Evolutionary conservation across 345 rosid species (phyloP).

Genomic region (Carallia brachiata): DNA sequence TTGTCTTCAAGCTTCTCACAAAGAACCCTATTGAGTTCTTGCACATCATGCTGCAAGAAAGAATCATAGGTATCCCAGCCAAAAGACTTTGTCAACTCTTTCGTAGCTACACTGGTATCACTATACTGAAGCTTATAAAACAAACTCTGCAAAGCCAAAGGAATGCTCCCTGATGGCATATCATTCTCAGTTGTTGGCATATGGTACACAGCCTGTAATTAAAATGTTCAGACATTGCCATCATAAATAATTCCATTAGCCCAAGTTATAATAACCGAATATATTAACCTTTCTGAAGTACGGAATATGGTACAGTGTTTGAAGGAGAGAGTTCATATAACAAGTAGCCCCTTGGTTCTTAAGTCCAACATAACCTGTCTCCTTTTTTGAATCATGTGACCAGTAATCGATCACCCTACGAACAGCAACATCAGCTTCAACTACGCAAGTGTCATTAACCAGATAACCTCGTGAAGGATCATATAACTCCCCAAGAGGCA

Average conservation of each 20-base stretch:
- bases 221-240: slow-evolving; percentile 4
- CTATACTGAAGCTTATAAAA: slow-evolving; percentile 54
- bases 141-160: slow-evolving; percentile 51
- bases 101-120: slow-evolving; percentile 57
- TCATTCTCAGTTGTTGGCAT: slow-evolving; percentile 99
- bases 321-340: slow-evolving; percentile 97
- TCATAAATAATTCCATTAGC: not conserved
- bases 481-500: slow-evolving; percentile 91
- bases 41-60: slow-evolving; percentile 99
- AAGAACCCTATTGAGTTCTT: slow-evolving; percentile 94
- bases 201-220: slow-evolving; percentile 90
- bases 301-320: slow-evolving; percentile 87
- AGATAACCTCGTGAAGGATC: slow-evolving; percentile 88
- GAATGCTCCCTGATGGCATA: slow-evolving; percentile 84
- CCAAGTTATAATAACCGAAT: not conserved
- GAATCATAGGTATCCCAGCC: slow-evolving; percentile 99
- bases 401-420: slow-evolving; percentile 79
- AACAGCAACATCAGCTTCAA: slow-evolving; percentile 94
- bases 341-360: slow-evolving; percentile 99
- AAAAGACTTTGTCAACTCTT: slow-evolving; percentile 56
- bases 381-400: slow-evolving; percentile 90
- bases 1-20: slow-evolving; percentile 96
- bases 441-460: slow-evolving; percentile 61
- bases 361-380: slow-evolving; percentile 97
- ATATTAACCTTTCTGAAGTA: slow-evolving; percentile 87